Base-by-base conservation (phyloP, 2,329 filamentous ascomycete species). In the Aspergillus spinulosporus region DNA sequence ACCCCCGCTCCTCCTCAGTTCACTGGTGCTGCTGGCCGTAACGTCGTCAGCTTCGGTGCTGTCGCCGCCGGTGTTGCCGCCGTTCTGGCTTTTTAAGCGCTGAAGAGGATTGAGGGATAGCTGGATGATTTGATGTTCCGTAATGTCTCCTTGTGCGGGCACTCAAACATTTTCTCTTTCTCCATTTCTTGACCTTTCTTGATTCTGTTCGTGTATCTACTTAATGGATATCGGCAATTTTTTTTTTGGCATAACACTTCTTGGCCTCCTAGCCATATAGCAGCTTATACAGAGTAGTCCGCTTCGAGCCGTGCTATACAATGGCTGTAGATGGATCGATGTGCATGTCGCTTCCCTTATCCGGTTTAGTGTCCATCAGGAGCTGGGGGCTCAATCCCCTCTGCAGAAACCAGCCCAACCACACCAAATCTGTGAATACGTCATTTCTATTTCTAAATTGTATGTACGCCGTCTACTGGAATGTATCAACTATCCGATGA, bases 11-110 rank as follows among this genome's bases (percentile, higher is more conserved):
- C 51, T 21, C 58, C 63, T 29, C 21, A 56, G 53, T 72, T 61
- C 69, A 73, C 67, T 59, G 66, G 64, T 52, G 67, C 61, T 60
- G 71, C 71, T 56, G 67, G 66, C 64, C 71, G 66, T 56, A 73
- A 67, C 61, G 66, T 60, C 55, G 59, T 67, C 59, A 70, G 68
- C 68, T 59, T 72, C 58, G 72, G 71, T 57, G 70, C 68, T 50
- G 60, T 73, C 51, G 67, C 68, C 37, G 68, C 66, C 36, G 72
- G 69, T 68, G 55, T 72, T 43, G 59, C 67, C 54, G 72, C 71
- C 57, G 64, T 72, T 52, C 61, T 74, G 49, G 71, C 70, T 49
- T 67, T 74, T 59, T 74, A 74, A 71, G 39, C 42, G 40, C 39
- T 14, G 49, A 29, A 15, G 5, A 29, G 29, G 26, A 21, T 21